Evolutionary conservation across 1,284 basidiomycete species (phyloP).

Genomic region (Cryptococcus floricola): DNA sequence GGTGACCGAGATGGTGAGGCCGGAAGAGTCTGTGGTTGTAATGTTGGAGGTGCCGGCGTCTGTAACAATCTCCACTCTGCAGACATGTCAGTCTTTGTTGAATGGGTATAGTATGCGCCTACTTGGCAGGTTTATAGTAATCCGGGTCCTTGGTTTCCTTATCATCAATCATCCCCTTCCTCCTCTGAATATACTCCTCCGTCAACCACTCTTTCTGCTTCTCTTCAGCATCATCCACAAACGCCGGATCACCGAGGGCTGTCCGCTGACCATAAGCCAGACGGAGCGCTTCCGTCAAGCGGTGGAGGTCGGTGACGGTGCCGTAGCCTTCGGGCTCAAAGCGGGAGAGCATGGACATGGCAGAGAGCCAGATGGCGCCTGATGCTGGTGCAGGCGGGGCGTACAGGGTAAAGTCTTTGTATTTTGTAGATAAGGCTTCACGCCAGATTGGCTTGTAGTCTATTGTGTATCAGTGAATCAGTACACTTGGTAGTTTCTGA

Average conservation of each 20-base stretch:
- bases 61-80: conserved; percentile 29
- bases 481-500: background rate
- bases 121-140: conserved; percentile 31
- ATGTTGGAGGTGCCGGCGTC: conserved; percentile 45
- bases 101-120: conserved; percentile 1
- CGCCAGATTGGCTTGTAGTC: conserved; percentile 32
- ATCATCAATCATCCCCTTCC: conserved; percentile 24
- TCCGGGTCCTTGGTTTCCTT: conserved; percentile 22
- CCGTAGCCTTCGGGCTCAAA: conserved; percentile 15
- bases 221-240: conserved; percentile 24
- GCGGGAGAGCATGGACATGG: conserved; percentile 30
- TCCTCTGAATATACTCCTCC: conserved; percentile 3
- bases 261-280: conserved; percentile 42
- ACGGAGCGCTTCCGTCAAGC: conserved; percentile 32
- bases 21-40: conserved; percentile 35
- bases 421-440: conserved; percentile 25
- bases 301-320: conserved; percentile 26
- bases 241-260: conserved; percentile 38
- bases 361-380: conserved; percentile 35
- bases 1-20: conserved; percentile 37
- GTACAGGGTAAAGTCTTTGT: conserved; percentile 28
- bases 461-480: conserved; percentile 3
- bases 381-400: conserved; percentile 41
- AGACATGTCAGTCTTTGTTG: background rate
- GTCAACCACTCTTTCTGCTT: conserved; percentile 25